These are phyloP conservation scores for Clathrus columnatus DNA, from an alignment of 768 basidiomycete species.

Conservation along the genomic window DNA sequence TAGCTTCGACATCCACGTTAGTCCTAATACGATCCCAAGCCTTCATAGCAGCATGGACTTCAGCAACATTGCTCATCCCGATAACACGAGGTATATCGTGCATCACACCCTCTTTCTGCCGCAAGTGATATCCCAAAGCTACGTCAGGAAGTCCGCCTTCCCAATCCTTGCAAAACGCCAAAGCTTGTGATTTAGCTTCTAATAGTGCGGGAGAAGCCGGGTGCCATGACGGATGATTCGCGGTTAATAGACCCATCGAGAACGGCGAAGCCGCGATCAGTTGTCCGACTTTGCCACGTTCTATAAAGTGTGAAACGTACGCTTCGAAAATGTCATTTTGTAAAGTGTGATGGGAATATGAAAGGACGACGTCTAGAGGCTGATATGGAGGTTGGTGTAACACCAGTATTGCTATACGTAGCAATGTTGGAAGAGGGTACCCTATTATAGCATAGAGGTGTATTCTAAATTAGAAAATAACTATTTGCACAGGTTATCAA, in stretches of 20 bases:
- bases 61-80: conserved; percentile 58
- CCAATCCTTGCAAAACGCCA: conserved; percentile 26
- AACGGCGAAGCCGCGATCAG: conserved; percentile 75
- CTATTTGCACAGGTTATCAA: background rate
- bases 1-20: conserved; percentile 23
- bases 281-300: conserved; percentile 57
- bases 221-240: conserved; percentile 59
- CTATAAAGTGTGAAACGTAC: conserved; percentile 48
- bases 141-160: conserved; percentile 47
- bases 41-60: conserved; percentile 66
- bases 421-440: conserved; percentile 73
- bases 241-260: conserved; percentile 72
- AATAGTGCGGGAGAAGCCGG: conserved; percentile 52
- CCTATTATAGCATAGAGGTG: conserved; percentile 26
- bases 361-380: conserved; percentile 71
- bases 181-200: conserved; percentile 33
- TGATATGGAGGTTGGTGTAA: conserved; percentile 54
- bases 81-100: conserved; percentile 50
- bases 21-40: conserved; percentile 58
- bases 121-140: conserved; percentile 65
- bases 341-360: conserved; percentile 73
- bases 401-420: conserved; percentile 72
- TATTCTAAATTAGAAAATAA: background rate
- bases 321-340: conserved; percentile 56
- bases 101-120: conserved; percentile 21